Base-by-base conservation (phyloP, 345 rosid genomes). In the Litchi chinensis region DNA sequence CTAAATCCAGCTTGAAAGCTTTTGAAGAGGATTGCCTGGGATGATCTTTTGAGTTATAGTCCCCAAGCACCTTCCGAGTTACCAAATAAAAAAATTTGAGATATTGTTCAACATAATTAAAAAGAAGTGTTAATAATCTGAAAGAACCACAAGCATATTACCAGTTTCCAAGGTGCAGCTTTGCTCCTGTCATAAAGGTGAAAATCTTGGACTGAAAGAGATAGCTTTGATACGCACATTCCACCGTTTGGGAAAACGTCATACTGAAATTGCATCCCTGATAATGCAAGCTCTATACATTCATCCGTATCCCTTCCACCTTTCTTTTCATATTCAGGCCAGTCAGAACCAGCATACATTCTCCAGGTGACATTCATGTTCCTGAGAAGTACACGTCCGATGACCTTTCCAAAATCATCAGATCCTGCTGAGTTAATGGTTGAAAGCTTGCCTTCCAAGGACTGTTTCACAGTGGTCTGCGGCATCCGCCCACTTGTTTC, bases 11-110 rank as follows among this genome's bases (percentile, higher is more conserved):
- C 89, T 85, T 91, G 77, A 94, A 82, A 72, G 97, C 95, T 80
- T 94, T 87, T 39, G 98, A 91, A 78, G 92, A 86, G 52, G 95
- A 90, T 80, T 90, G 93, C 82, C 98, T 90, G 43, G 99, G 98
- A 82, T 84, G 95, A 87, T 88, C 95, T 86, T 90, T 94, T 52
- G 99, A 93, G 79, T 82, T 82, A 82, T 90, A 90, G 81, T 87
- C 78, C 78, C 99, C 94, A 71, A 94, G 81, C 75, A 96, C 90
- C 99, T 96, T 79, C 26, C 71, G 88, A 71, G 66, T 67, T 65
- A 75, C 70, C 56, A 73, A 81, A 54, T 22, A 41, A 83, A 24
- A 77, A 16, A 2, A 8, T 5, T 59, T 77, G 64, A 82, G 81
- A 56, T 43, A 66, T 13, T 54, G 44, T 70, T 52, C 21, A 74